Conservation (phyloP, 2,329 filamentous ascomycete species). For the Zymoseptoria pseudotritici region DNA sequence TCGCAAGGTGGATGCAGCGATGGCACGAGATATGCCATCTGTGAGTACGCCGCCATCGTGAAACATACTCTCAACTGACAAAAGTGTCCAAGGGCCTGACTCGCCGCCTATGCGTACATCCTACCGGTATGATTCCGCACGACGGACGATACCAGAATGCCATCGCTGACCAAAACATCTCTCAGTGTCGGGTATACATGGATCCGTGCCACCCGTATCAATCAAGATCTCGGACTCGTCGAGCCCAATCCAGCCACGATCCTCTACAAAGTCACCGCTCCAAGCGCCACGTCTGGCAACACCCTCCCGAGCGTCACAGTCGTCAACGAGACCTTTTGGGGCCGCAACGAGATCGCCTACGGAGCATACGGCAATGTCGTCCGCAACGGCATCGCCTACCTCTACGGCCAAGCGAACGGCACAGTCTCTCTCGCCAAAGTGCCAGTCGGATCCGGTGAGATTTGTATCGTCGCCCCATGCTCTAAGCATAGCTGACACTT, state of each 20-base stretch:
- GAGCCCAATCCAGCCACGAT: conserved; percentile 1
- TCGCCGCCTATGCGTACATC: conserved; percentile 1
- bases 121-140: neutral
- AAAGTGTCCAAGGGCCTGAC: neutral
- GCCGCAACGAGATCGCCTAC: conserved; percentile 3
- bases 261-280: conserved; percentile 3
- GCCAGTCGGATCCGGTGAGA: neutral
- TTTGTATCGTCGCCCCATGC: neutral
- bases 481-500: neutral
- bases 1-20: conserved; percentile 2
- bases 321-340: conserved; percentile 2
- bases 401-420: conserved; percentile 5
- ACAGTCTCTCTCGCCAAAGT: conserved; percentile 4
- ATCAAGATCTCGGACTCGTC: neutral
- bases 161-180: neutral
- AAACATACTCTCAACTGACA: no score
- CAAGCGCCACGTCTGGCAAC: neutral
- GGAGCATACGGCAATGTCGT: conserved; percentile 6
- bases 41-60: neutral
- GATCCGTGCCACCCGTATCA: conserved; percentile 2
- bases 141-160: neutral
- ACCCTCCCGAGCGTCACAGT: conserved; percentile 1
- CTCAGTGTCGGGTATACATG: conserved; percentile 2
- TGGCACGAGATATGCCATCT: conserved; percentile 2
- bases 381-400: conserved; percentile 4